Conservation (phyloP, 2,329 filamentous ascomycete species). For the Amauroascus niger region DNA sequence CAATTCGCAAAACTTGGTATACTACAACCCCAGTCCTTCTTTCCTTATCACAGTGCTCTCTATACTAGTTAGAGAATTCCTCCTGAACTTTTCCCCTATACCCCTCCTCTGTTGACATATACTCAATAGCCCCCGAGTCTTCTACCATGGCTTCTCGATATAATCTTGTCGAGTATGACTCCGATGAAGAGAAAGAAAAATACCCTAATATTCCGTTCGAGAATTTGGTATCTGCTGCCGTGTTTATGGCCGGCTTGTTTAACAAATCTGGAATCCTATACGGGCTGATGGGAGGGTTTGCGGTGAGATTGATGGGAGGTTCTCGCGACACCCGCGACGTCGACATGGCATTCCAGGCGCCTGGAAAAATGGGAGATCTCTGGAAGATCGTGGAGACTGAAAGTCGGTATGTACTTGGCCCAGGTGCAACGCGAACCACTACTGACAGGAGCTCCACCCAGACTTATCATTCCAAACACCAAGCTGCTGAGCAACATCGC, state of each 20-base stretch:
- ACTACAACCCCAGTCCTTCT: background rate
- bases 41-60: constrained; percentile 4
- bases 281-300: constrained; percentile 6
- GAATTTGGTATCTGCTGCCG: constrained; percentile 6
- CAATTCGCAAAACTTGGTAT: no score
- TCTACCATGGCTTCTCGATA: constrained; percentile 7
- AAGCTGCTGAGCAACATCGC: constrained; percentile 8
- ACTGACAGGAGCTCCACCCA: background rate
- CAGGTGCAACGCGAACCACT: background rate
- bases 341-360: constrained; percentile 3
- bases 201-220: background rate
- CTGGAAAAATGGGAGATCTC: constrained; percentile 6
- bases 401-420: background rate
- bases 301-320: background rate
- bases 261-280: background rate
- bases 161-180: constrained; percentile 8
- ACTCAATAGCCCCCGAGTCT: background rate
- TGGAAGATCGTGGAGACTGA: constrained; percentile 1
- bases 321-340: constrained; percentile 1
- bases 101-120: no score
- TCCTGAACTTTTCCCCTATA: no score
- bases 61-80: background rate
- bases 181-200: constrained; percentile 10
- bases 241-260: background rate
- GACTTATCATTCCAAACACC: constrained; percentile 9